Evolutionary conservation across 2,329 filamentous ascomycete species (phyloP), one percentile per base, ranked within the genome.

Genomic region (Alternaria arborescens): DNA sequence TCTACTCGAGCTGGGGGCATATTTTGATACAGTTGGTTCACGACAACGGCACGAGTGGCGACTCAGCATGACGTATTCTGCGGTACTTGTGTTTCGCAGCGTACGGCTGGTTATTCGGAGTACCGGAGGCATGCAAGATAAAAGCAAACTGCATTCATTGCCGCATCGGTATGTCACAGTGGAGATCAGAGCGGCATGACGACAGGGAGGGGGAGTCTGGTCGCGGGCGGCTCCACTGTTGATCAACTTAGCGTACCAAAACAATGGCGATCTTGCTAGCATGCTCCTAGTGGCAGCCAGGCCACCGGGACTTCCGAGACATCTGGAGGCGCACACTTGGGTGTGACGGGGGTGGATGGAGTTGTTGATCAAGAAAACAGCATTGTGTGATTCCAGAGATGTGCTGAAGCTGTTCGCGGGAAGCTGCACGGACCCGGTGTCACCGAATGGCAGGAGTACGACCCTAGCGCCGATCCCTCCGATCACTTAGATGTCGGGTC

Each of bases 131-230:
- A 32, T 7, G 22, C 24, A 18, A 20, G 16, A n/a, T 42, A 55
- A 42, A 44, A 42, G 52, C 53, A 56, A 41, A 46, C 10, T 28
- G 20, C 34, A 26, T 11, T 24, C 28, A 46, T 41, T 36, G 41
- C 46, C 47, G 41, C 41, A 41, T 44, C 26, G 47, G 48, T 30
- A 55, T 55, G 55, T 61, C 38, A 52, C 52, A 42, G 58, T 54
- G 64, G 59, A 57, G 63, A 64, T 51, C 51, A 50, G 36, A 43
- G 50, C 60, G 64, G 60, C 56, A 71, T 72, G 70, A 71, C 70
- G 70, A 72, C 61, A 63, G 62, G 50, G 59, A 62, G 51, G 62
- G 58, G 51, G 32, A 30, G 38, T 36, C 24, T 57, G 40, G 51
- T 59, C 32, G 57, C 55, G 47, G 63, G 48, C 50, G 61, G 62